Evolutionary conservation across 306 rosid species (phyloP), one percentile per base, ranked within the genome.

Genomic region (Vigna nakashimae): DNA sequence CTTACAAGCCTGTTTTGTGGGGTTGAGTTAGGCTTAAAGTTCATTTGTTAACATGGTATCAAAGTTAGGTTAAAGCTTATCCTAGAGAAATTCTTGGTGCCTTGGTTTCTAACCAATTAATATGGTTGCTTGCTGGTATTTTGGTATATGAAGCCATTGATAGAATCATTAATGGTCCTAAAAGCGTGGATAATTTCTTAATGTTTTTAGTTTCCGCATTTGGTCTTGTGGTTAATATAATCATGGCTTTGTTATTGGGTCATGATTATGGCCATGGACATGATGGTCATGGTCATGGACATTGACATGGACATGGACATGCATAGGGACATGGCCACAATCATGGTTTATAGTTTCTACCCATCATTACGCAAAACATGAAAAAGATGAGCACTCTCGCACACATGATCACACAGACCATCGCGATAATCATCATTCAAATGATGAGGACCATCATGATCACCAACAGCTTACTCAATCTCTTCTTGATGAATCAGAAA

Each of bases 41-140:
- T 20, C 20, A 20, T 20, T 20, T 20, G 20, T 20, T 20, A 20
- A 20, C 20, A 20, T 20, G 20, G 20, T 20, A 20, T 20, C 20
- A 20, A 20, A 20, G 20, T 0, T 20, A 20, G 20, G 20, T 20
- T 20, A 20, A 1, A 20, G 20, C 20, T 20, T 20, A 20, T 20
- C 20, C 20, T 20, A 0, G 20, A 0, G 20, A 20, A 20, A 20
- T 20, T 20, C 20, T 20, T 20, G 0, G 97, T 38, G 88, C 97
- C 77, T 75, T 91, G 86, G 87, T 91, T 69, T 91, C 97, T 12
- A 91, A 89, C 65, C 97, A 91, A 46, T 56, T 91, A 49, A 91
- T 91, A 81, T 91, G 97, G 97, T 65, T 89, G 83, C 89, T 91
- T 74, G 86, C 92, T 2, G 97, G 97, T 71, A 88, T 89, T 76